Percentiles rank a stretch among this genome's conserved stretches.
phyloP scores from a whole-genome alignment of 2,329 filamentous ascomycete genomes.

The Colletotrichum sublineola region DNA sequence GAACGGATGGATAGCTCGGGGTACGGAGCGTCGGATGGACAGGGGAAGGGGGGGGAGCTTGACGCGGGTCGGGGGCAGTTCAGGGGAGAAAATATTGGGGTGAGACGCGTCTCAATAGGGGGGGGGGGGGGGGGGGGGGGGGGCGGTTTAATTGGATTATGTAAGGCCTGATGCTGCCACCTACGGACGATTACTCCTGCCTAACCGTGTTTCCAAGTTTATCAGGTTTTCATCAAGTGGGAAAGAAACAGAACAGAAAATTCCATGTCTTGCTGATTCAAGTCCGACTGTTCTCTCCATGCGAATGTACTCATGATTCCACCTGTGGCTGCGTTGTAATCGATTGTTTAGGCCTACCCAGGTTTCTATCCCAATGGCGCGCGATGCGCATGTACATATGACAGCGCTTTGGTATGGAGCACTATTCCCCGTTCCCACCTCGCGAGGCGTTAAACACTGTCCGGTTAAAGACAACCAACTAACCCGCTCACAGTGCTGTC shows the following conservation, averaged over 20 bases:
- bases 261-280: neutral
- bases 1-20: constrained; percentile 14
- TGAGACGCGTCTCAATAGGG: constrained; percentile 25
- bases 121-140: neutral
- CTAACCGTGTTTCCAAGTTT: neutral
- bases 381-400: constrained; percentile 51
- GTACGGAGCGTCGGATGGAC: constrained; percentile 14
- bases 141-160: constrained; percentile 10
- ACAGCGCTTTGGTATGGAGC: constrained; percentile 52
- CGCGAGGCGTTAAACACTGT: neutral
- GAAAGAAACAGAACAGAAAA: neutral
- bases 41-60: constrained; percentile 27
- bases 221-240: neutral
- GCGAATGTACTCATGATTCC: neutral
- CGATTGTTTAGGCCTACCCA: neutral
- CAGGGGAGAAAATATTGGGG: neutral
- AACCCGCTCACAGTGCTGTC: constrained; percentile 54
- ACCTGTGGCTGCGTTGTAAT: constrained; percentile 4
- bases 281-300: neutral
- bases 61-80: constrained; percentile 39
- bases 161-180: constrained; percentile 2
- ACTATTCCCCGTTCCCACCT: neutral
- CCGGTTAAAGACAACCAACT: neutral
- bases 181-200: neutral
- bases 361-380: constrained; percentile 46